Conservation (phyloP, 148 eudicot genomes). For the Suaeda aralocaspica region DNA sequence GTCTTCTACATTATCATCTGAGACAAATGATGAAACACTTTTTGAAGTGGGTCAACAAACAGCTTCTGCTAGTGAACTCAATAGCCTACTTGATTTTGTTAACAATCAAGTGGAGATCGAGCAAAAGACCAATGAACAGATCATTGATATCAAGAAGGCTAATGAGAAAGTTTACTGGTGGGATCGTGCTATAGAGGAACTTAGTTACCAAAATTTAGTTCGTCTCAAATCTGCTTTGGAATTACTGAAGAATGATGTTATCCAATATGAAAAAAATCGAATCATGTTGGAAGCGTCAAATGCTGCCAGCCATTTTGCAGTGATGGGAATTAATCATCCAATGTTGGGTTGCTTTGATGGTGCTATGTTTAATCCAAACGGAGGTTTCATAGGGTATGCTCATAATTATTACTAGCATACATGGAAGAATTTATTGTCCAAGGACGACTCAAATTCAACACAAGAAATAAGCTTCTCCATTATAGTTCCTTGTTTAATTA, state of each 20-base stretch:
- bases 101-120: slow-evolving; percentile 29
- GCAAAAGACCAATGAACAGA: slow-evolving; percentile 33
- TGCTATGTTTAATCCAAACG: slow-evolving; percentile 1
- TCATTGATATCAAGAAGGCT: slow-evolving; percentile 26
- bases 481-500: no score
- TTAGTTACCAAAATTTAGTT: slow-evolving; percentile 26
- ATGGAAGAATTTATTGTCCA: no score
- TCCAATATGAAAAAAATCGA: slow-evolving; percentile 18
- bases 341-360: not conserved
- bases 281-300: no score
- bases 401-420: slow-evolving; percentile 9
- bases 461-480: no score
- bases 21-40: not conserved
- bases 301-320: no score
- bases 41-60: not conserved
- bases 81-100: slow-evolving; percentile 26
- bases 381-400: not conserved
- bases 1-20: not conserved
- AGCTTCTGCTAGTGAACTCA: not conserved
- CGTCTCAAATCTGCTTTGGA: slow-evolving; percentile 33
- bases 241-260: slow-evolving; percentile 32
- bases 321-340: slow-evolving; percentile 13
- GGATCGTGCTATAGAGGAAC: slow-evolving; percentile 35
- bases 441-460: no score
- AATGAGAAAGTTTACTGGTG: slow-evolving; percentile 32